Evolutionary conservation across 352 stramenopile species (phyloP).

Genomic region (Phytophthora pistaciae): DNA sequence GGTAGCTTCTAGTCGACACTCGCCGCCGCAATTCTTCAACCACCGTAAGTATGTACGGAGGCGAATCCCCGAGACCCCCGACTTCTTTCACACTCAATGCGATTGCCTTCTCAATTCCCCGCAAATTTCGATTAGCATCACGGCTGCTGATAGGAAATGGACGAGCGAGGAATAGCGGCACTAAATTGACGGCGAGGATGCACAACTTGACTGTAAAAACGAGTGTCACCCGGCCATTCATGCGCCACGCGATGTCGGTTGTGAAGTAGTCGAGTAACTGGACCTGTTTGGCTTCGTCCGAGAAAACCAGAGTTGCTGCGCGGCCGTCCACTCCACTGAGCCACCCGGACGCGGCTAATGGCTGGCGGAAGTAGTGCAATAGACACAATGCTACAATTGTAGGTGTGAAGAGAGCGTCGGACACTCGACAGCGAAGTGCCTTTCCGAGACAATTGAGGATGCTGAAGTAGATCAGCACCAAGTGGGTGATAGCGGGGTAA

Average conservation of each 20-base stretch:
- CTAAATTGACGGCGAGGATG: slow-evolving; percentile 19
- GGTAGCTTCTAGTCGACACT: neutral
- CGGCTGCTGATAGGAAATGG: neutral
- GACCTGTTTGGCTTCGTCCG: slow-evolving; percentile 8
- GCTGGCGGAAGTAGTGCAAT: slow-evolving; percentile 24
- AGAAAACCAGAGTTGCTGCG: slow-evolving; percentile 8
- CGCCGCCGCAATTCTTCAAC: neutral
- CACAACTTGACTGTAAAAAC: slow-evolving; percentile 32
- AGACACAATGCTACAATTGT: slow-evolving; percentile 29
- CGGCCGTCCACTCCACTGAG: slow-evolving; percentile 24
- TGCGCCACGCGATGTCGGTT: slow-evolving; percentile 20
- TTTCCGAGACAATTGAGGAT: slow-evolving; percentile 36
- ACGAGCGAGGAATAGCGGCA: slow-evolving; percentile 7
- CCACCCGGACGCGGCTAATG: slow-evolving; percentile 15
- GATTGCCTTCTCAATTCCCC: slow-evolving; percentile 9
- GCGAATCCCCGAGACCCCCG: slow-evolving; percentile 23
- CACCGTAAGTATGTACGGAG: neutral
- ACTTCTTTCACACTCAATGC: slow-evolving; percentile 15
- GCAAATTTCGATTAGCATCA: slow-evolving; percentile 5
- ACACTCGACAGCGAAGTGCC: slow-evolving; percentile 24
- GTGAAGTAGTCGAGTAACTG: slow-evolving; percentile 26
- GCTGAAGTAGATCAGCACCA: slow-evolving; percentile 30
- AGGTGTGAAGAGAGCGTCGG: slow-evolving; percentile 39
- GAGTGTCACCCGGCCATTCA: slow-evolving; percentile 27
- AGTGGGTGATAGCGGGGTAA: slow-evolving; percentile 21